phyloP scores from a whole-genome alignment of 2,329 filamentous ascomycete genomes.

The Alternaria brassicicola region DNA sequence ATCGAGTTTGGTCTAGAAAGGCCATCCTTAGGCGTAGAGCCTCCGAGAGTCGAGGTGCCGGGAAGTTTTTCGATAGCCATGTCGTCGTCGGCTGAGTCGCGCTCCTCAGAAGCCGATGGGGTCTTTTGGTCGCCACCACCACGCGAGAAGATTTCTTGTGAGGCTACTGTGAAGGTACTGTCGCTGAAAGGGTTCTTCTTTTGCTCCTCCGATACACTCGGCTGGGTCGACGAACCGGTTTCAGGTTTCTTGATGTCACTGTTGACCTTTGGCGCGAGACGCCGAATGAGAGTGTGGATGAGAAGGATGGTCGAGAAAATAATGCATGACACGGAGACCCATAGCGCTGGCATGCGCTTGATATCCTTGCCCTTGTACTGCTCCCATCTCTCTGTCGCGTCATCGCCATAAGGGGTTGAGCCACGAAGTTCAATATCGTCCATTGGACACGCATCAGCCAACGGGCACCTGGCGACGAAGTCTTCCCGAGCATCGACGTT shows the following conservation, averaged over 20 bases:
- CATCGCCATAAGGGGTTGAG: conserved; percentile 32
- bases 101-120: conserved; percentile 12
- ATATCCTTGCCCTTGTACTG: conserved; percentile 31
- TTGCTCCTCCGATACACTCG: background rate
- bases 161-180: conserved; percentile 2
- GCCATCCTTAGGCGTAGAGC: conserved; percentile 23
- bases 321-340: conserved; percentile 41
- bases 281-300: conserved; percentile 39
- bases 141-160: background rate
- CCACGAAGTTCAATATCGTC: conserved; percentile 45
- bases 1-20: conserved; percentile 29
- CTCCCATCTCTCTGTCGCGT: conserved; percentile 38
- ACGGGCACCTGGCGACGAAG: conserved; percentile 9
- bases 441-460: conserved; percentile 42
- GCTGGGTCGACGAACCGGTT: background rate
- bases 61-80: conserved; percentile 30
- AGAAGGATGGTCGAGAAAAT: conserved; percentile 37
- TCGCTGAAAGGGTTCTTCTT: conserved; percentile 11
- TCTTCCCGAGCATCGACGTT: conserved; percentile 20
- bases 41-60: conserved; percentile 26
- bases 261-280: conserved; percentile 18
- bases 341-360: conserved; percentile 40
- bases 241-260: conserved; percentile 4
- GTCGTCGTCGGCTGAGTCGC: conserved; percentile 25
- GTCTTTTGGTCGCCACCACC: background rate